Evolutionary conservation across 495 filamentous ascomycete species (phyloP).

Genomic region (Penicillium psychrofluorescens): DNA sequence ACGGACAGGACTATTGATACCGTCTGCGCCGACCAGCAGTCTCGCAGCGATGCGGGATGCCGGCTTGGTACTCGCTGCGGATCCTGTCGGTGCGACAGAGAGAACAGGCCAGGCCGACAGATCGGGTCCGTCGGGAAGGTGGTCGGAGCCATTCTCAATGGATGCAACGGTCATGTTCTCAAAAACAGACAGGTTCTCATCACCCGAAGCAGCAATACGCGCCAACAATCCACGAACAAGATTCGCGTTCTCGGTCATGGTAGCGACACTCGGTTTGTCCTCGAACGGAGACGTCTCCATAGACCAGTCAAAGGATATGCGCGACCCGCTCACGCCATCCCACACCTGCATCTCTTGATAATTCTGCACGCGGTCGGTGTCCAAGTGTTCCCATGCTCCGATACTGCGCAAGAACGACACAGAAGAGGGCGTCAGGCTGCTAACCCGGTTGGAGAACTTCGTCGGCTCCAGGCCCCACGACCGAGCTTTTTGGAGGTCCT

Average conservation of each 20-base stretch:
- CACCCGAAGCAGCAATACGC: slow-evolving; percentile 61
- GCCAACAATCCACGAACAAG: slow-evolving; percentile 67
- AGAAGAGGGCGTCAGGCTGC: slow-evolving; percentile 84
- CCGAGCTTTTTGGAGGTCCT: slow-evolving; percentile 63
- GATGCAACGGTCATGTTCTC: slow-evolving; percentile 68
- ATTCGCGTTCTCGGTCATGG: slow-evolving; percentile 95
- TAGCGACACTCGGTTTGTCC: slow-evolving; percentile 62
- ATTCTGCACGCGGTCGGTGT: slow-evolving; percentile 62
- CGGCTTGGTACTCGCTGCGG: slow-evolving; percentile 23
- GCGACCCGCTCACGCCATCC: slow-evolving; percentile 84
- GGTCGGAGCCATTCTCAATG: slow-evolving; percentile 66
- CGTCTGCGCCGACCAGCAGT: slow-evolving; percentile 88
- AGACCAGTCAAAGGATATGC: slow-evolving; percentile 81
- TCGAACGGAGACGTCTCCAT: slow-evolving; percentile 41
- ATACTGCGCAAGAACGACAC: slow-evolving; percentile 64
- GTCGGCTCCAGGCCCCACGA: slow-evolving; percentile 56
- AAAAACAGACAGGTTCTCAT: slow-evolving; percentile 53
- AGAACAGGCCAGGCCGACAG: slow-evolving; percentile 83
- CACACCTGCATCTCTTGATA: slow-evolving; percentile 95
- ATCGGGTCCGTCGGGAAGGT: slow-evolving; percentile 54
- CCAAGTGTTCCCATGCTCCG: slow-evolving; percentile 79
- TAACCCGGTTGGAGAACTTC: slow-evolving; percentile 86
- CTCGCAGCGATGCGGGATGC: slow-evolving; percentile 59
- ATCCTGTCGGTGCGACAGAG: slow-evolving; percentile 43
- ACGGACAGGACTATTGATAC: slow-evolving; percentile 88